Base-by-base conservation (phyloP, 352 stramenopile species). In the Pseudoperonospora humuli region DNA sequence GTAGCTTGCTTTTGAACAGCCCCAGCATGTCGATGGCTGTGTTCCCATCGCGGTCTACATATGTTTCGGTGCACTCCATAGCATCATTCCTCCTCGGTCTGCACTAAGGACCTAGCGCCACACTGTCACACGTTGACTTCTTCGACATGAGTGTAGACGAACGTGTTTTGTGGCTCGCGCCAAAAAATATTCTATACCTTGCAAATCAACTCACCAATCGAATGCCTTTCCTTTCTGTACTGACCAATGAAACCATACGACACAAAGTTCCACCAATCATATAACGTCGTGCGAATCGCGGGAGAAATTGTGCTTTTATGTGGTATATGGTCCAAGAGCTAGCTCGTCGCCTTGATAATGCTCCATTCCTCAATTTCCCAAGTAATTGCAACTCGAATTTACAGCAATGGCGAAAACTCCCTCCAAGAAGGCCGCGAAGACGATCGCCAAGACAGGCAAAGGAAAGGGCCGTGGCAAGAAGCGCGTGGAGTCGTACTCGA, bases 321-420 rank as follows among this genome's bases (percentile, higher is more conserved):
- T 13, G 5, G 5, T 1, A 15, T 5, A 11, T 31, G 14, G 3
- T 15, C 8, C 9, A 26, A 26, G 7, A 26, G 7, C 23, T 26
- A 7, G n/a, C n/a, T 26, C 23, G 7, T 8, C 23, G 23, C 4
- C 4, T 26, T 26, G 23, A 26, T 2, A 5, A 13, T 28, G 17
- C 28, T 21, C 61, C 55, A 64, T 64, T 64, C 45, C 39, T 61
- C 50, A 61, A 66, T 61, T 61, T 25, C 44, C 50, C 51, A 26
- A 61, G 45, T 45, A 58, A 57, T 61, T 65, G 35, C 47, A 56
- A 65, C 45, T 27, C 15, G n/a, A 37, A 49, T 35, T 37, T 55
- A 29, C 31, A 59, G 39, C 54, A 64, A 97, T 97, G 87, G 87
- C 93, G 38, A 98, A 98, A 81, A 97, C 91, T 62, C 90, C 93